Evolutionary conservation across 768 basidiomycete genomes (phyloP).

Genomic region (Chalciporus sphaerocephalus): DNA sequence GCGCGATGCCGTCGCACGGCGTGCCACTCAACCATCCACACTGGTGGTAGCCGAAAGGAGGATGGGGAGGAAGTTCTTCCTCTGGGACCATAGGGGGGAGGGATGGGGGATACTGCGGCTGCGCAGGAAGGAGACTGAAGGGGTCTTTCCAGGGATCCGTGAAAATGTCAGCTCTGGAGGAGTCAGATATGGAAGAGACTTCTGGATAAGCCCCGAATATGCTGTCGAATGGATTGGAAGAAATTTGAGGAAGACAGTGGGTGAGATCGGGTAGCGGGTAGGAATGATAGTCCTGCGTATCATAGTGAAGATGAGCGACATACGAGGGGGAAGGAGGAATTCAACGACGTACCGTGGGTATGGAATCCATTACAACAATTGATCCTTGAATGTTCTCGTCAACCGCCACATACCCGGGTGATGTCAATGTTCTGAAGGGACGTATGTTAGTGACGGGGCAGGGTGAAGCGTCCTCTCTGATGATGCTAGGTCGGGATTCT

Average conservation of each 20-base stretch:
- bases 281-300: constrained; percentile 11
- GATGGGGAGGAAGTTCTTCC: not conserved
- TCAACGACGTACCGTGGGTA: constrained; percentile 8
- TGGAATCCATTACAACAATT: not conserved
- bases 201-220: not conserved
- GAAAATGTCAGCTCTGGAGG: not conserved
- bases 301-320: not conserved
- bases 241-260: not conserved
- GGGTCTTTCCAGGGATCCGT: not conserved
- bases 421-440: constrained; percentile 6
- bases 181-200: not conserved
- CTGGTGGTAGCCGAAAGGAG: constrained; percentile 7
- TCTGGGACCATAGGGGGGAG: constrained; percentile 12
- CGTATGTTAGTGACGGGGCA: not conserved
- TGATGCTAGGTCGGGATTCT: not conserved
- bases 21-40: constrained; percentile 25
- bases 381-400: not conserved
- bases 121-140: not conserved
- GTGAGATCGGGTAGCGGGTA: not conserved
- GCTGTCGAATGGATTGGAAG: not conserved
- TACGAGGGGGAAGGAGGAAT: not conserved
- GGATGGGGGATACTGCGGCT: constrained; percentile 17
- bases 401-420: not conserved
- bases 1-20: constrained; percentile 20
- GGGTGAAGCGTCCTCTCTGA: not conserved